Base-by-base conservation (phyloP, 2,329 filamentous ascomycete species). In the Diaporthe ilicicola region DNA sequence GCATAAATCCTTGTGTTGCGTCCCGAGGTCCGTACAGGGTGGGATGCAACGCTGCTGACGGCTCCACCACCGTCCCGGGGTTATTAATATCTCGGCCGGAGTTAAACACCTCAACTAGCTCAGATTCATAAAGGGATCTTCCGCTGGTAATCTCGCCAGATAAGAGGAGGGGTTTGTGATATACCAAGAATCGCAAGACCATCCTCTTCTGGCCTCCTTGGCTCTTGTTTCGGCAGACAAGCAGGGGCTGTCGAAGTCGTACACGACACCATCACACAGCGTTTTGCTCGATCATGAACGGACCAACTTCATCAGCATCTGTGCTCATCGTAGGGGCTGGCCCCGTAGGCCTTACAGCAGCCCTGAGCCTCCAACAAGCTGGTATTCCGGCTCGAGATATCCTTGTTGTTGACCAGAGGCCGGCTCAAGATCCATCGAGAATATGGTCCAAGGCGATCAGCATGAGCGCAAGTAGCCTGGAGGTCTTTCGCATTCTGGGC, bases 251-350 rank as follows among this genome's bases (percentile, higher is more conserved):
- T 53, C 50, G 2, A 34, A 32, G 0, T 34, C 22, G 19, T 22
- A 15, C 24, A 17, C 7, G 8, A 0, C 4, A 55, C 32, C 10
- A 17, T 10, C n/a, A 9, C 6, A 29, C 19, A 32, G 9, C 17
- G 42, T 29, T 19, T 1, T 62, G 17, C 19, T 12, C 34, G 3
- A 22, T 6, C 1, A 72, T 70, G 68, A n/a, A n/a, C n/a, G n/a
- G n/a, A n/a, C n/a, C n/a, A n/a, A n/a, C n/a, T n/a, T 0, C 13
- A 24, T 27, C 53, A 3, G 55, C 62, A 4, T n/a, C 48, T 6
- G 37, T 73, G 32, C 48, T 72, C n/a, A 70, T 62, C 34, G 19
- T 73, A n/a, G 71, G 71, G 27, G 71, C 71, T 17, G 71, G 71
- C 8, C 71, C 71, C 0, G 64, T 71, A 1, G 71, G 71, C 72